Evolutionary conservation across 2,329 filamentous ascomycete species (phyloP).

Genomic region (Rosellinia necatrix): DNA sequence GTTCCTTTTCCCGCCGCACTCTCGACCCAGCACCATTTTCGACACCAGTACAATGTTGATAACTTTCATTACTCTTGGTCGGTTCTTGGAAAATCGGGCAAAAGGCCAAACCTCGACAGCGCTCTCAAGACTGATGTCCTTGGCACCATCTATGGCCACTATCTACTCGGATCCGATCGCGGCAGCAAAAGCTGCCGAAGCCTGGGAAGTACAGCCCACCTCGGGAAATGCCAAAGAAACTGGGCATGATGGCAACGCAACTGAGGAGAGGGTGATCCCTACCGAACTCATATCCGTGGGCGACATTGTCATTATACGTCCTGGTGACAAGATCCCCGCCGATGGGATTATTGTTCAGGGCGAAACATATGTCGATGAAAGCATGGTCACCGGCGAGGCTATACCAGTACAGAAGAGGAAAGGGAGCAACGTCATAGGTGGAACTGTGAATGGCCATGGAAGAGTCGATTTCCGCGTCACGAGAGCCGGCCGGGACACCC

Average conservation of each 20-base stretch:
- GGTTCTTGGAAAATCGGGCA: constrained; percentile 90
- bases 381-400: constrained; percentile 97
- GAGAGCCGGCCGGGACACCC: constrained; percentile 89
- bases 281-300: constrained; percentile 94
- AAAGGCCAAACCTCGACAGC: constrained; percentile 97
- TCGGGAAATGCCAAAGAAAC: constrained; percentile 52
- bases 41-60: constrained; percentile 99
- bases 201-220: constrained; percentile 61
- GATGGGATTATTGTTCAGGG: constrained; percentile 87
- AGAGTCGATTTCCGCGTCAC: constrained; percentile 91
- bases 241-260: constrained; percentile 59
- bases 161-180: constrained; percentile 96
- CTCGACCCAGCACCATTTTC: constrained; percentile 84
- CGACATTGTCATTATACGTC: constrained; percentile 89
- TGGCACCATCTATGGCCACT: constrained; percentile 94
- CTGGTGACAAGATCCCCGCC: constrained; percentile 95
- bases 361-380: constrained; percentile 94
- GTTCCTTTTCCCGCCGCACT: constrained; percentile 73
- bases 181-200: constrained; percentile 85
- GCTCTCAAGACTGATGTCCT: constrained; percentile 89
- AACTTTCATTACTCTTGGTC: constrained; percentile 89
- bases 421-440: constrained; percentile 80
- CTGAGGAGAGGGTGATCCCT: constrained; percentile 85
- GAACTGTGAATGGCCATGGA: constrained; percentile 93
- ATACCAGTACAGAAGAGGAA: constrained; percentile 92